phyloP scores from a whole-genome alignment of 1,284 basidiomycete genomes.

The Tilletia caries region DNA sequence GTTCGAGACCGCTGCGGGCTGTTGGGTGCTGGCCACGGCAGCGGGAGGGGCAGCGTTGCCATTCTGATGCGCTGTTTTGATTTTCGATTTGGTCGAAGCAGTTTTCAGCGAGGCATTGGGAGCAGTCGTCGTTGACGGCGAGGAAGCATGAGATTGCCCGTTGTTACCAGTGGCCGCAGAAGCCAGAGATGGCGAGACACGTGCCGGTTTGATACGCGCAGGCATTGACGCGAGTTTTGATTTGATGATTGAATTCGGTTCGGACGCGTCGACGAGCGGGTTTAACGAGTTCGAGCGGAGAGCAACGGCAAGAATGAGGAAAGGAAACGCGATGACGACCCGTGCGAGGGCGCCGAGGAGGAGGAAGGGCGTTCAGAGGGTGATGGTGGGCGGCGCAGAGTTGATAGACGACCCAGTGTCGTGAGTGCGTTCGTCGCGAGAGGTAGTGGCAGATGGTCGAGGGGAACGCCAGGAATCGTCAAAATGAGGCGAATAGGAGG shows the following conservation, averaged over 20 bases:
- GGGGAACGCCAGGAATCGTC: too few species aligned
- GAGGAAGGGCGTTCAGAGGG: constrained; percentile 5
- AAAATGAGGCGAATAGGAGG: too few species aligned
- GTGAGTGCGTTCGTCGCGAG: too few species aligned
- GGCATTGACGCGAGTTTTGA: neutral
- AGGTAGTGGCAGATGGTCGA: too few species aligned
- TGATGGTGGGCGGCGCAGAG: constrained; percentile 5
- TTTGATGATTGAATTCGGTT: too few species aligned
- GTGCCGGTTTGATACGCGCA: constrained; percentile 8
- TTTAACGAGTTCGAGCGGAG: neutral
- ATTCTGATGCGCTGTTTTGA: constrained; percentile 3
- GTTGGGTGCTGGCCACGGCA: neutral
- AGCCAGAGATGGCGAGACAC: neutral
- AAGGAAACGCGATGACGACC: constrained; percentile 10
- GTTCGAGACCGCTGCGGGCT: neutral
- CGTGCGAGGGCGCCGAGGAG: constrained; percentile 12
- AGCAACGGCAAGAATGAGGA: constrained; percentile 4
- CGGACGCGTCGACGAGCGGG: neutral
- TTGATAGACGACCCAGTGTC: too few species aligned
- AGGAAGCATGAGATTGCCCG: neutral
- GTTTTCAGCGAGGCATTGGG: neutral
- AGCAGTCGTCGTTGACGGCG: neutral
- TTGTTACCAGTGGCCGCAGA: neutral
- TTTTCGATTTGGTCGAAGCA: neutral
- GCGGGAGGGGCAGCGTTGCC: neutral